Conservation (phyloP, 306 rosid genomes). For the Styphnolobium japonicum region DNA sequence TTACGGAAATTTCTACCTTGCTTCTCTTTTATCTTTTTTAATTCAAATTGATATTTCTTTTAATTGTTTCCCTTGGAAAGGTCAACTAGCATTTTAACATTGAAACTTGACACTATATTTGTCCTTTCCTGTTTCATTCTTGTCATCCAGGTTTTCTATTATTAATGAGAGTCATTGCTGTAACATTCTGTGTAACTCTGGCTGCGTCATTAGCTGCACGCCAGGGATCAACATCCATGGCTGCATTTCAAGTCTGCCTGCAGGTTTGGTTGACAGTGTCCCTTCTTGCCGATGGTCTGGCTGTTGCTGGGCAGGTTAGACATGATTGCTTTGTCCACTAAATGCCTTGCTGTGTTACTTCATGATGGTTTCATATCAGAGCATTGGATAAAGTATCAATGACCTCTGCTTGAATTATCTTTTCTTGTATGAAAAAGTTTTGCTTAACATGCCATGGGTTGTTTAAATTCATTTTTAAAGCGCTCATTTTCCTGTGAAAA, state of each 20-base stretch:
- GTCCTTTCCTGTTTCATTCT: slow-evolving; percentile 16
- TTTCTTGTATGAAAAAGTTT: not conserved
- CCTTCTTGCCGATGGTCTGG: slow-evolving; percentile 93
- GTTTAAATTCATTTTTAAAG: not conserved
- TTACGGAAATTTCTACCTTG: not conserved
- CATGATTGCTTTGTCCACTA: not conserved
- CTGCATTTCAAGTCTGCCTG: slow-evolving; percentile 95
- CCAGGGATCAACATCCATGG: slow-evolving; percentile 84
- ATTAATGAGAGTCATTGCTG: slow-evolving; percentile 91
- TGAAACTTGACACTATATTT: slow-evolving; percentile 17
- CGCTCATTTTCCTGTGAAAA: not conserved
- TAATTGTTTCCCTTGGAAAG: not conserved
- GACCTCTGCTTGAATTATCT: not conserved
- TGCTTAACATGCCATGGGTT: not conserved
- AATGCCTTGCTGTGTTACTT: not conserved
- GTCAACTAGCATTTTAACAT: not conserved
- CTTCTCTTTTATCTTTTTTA: not conserved
- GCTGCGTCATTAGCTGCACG: slow-evolving; percentile 93
- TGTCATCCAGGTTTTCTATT: slow-evolving; percentile 68
- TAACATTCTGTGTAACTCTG: slow-evolving; percentile 90
- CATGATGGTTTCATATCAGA: not conserved
- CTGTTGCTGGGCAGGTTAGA: slow-evolving; percentile 95
- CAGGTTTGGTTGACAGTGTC: slow-evolving; percentile 95
- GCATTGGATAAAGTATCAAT: not conserved
- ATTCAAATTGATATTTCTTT: not conserved